These are phyloP conservation scores for Tricholoma matsutake DNA, from an alignment of 768 basidiomycete genomes.

Conservation along the genomic window DNA sequence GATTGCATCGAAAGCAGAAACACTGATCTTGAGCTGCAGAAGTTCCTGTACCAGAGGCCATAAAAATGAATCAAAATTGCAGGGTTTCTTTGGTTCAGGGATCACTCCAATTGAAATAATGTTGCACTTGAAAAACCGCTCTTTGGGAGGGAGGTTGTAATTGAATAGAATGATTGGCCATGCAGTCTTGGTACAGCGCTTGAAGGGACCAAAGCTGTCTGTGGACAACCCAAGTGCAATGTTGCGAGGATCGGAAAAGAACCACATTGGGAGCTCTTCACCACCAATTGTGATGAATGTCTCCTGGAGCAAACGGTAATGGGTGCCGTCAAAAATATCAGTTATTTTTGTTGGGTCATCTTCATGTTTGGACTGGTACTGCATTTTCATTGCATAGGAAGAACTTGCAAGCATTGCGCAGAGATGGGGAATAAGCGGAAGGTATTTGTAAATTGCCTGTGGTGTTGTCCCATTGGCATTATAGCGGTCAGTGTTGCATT, in stretches of 20 bases:
- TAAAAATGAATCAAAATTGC: too few species aligned
- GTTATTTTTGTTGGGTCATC: constrained; percentile 13
- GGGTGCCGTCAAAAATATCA: constrained; percentile 35
- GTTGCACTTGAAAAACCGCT: too few species aligned
- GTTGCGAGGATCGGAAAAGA: constrained; percentile 33
- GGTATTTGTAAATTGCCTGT: constrained; percentile 29
- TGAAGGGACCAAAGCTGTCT: constrained; percentile 37
- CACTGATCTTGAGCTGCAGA: too few species aligned
- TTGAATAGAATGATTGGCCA: too few species aligned
- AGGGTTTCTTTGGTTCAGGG: too few species aligned
- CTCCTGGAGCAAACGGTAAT: constrained; percentile 23
- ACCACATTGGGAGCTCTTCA: constrained; percentile 16
- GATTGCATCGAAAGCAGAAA: too few species aligned
- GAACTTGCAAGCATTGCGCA: constrained; percentile 9
- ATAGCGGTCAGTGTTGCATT: constrained; percentile 32
- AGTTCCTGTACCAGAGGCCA: too few species aligned
- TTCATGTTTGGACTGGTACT: constrained; percentile 22
- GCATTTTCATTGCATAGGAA: constrained; percentile 19
- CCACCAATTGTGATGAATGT: constrained; percentile 25
- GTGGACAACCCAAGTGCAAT: too few species aligned
- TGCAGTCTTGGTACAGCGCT: too few species aligned
- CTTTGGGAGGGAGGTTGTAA: too few species aligned
- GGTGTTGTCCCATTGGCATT: constrained; percentile 17
- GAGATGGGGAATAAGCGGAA: constrained; percentile 38
- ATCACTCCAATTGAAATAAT: too few species aligned